Conservation (phyloP, 192 early-diverging fungal genomes). For the Podila epicladia region DNA sequence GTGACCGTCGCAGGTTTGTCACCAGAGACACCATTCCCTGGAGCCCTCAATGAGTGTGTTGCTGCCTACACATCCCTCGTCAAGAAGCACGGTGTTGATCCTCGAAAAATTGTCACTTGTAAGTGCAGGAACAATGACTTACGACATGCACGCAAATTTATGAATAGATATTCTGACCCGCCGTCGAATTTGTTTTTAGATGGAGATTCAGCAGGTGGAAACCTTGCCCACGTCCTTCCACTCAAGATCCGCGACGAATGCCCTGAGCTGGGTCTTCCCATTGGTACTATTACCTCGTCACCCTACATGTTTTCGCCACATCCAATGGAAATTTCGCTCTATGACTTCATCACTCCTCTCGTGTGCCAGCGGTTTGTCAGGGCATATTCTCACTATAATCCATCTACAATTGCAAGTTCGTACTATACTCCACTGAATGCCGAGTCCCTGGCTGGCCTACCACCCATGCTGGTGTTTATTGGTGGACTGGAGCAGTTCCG, state of each 20-base stretch:
- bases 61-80: too few relatives aligned
- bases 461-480: conserved; percentile 1
- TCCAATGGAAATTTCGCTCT: neutral
- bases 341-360: neutral
- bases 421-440: neutral
- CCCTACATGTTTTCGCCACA: neutral
- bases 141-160: too few relatives aligned
- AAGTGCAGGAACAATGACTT: too few relatives aligned
- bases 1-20: too few relatives aligned
- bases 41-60: too few relatives aligned
- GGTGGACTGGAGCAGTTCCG: neutral
- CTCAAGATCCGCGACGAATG: neutral
- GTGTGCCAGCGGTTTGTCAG: neutral
- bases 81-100: too few relatives aligned
- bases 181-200: too few relatives aligned
- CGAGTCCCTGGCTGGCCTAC: neutral
- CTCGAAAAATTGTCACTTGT: too few relatives aligned
- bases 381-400: neutral
- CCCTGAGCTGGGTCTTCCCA: neutral
- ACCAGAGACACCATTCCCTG: too few relatives aligned
- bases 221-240: neutral
- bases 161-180: too few relatives aligned
- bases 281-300: neutral
- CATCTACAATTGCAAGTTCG: neutral
- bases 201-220: neutral